Percentiles rank a stretch among this genome's conserved stretches.
These are phyloP conservation scores for Fusarium goolgardi DNA, from an alignment of 2,329 filamentous ascomycete genomes.

Conservation along the genomic window DNA sequence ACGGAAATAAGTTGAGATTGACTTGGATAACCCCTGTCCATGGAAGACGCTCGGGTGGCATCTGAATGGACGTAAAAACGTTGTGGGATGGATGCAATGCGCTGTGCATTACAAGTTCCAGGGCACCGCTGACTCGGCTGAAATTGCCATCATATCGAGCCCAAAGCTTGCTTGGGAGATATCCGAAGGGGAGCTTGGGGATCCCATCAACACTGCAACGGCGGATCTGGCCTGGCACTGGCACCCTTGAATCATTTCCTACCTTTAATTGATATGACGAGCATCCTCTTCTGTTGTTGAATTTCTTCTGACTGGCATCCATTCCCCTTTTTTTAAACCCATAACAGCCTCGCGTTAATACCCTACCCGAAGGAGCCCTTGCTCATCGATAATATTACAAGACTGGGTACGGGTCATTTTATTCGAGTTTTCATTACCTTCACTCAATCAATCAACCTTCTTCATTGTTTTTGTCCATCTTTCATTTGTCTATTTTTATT, in stretches of 20 bases:
- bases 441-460: slow-evolving; percentile 14
- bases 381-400: slow-evolving; percentile 38
- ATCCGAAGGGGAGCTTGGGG: slow-evolving; percentile 30
- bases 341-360: slow-evolving; percentile 34
- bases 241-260: slow-evolving; percentile 17
- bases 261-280: slow-evolving; percentile 10
- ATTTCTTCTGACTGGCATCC: background rate
- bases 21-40: slow-evolving; percentile 38
- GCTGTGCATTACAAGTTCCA: slow-evolving; percentile 37
- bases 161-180: slow-evolving; percentile 22
- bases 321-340: slow-evolving; percentile 6
- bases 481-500: slow-evolving; percentile 17
- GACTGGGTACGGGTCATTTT: slow-evolving; percentile 23
- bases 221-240: slow-evolving; percentile 21
- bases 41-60: slow-evolving; percentile 28
- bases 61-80: slow-evolving; percentile 28
- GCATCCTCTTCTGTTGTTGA: slow-evolving; percentile 6
- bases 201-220: slow-evolving; percentile 28
- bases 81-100: slow-evolving; percentile 31
- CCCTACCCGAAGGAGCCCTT: slow-evolving; percentile 27
- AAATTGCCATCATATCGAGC: slow-evolving; percentile 37
- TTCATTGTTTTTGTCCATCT: background rate
- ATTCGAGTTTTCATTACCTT: slow-evolving; percentile 15
- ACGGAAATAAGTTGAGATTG: slow-evolving; percentile 22
- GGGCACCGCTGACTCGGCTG: slow-evolving; percentile 35